Percentiles rank a stretch among this genome's conserved stretches.
phyloP scores from a whole-genome alignment of 805 yeast genomes.

The Spathaspora gorwiae region DNA sequence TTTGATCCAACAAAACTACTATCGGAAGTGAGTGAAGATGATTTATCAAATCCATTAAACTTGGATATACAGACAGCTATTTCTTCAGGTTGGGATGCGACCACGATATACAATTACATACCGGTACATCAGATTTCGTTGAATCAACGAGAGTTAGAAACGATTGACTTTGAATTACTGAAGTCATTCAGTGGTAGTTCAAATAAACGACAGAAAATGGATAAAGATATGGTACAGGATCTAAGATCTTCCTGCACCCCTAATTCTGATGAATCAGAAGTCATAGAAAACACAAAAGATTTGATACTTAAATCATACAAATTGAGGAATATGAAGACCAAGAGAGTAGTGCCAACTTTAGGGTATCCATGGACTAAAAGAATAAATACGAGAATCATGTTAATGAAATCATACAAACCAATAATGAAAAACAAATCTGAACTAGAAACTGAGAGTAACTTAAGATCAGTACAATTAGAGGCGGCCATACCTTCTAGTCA shows the following conservation, averaged over 20 bases:
- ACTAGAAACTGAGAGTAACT: not conserved
- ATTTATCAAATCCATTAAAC: constrained; percentile 28
- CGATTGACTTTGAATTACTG: constrained; percentile 4
- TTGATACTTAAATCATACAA: constrained; percentile 9
- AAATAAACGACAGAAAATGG: constrained; percentile 1
- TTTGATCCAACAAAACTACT: not conserved
- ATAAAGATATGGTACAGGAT: constrained; percentile 1
- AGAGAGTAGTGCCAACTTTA: constrained; percentile 24
- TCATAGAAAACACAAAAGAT: constrained; percentile 1
- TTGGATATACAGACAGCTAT: constrained; percentile 68
- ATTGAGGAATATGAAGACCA: constrained; percentile 10
- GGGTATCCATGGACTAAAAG: constrained; percentile 31
- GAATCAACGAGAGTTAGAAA: constrained; percentile 5
- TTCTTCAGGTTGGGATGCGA: constrained; percentile 69
- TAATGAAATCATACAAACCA: constrained; percentile 28
- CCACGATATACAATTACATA: constrained; percentile 18
- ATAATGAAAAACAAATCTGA: constrained; percentile 6
- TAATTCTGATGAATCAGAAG: not conserved
- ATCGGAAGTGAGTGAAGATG: constrained; percentile 13
- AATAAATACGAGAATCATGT: constrained; percentile 20
- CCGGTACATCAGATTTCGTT: not conserved
- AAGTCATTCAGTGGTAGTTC: constrained; percentile 1
- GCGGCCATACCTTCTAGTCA: constrained; percentile 11
- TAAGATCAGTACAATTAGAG: constrained; percentile 10
- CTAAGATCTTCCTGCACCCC: not conserved